Conservation (phyloP, 192 early-diverging fungal species). For the Chytriomyces confervae region DNA sequence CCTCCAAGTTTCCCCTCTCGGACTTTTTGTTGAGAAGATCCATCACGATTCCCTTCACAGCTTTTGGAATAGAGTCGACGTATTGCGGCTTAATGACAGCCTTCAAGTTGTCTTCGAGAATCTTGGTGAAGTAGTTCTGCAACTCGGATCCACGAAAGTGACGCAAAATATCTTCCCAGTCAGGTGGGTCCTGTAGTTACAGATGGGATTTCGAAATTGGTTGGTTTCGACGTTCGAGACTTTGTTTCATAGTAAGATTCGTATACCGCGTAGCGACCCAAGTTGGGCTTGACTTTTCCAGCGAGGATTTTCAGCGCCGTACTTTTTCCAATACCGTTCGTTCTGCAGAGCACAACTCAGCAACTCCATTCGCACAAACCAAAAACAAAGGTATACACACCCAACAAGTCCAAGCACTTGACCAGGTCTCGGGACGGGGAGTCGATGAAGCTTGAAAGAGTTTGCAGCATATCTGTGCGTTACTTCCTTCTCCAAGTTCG, state of each 20-base stretch:
- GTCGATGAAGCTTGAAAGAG: conserved; percentile 96
- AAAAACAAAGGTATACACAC: not conserved
- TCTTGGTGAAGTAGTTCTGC: conserved; percentile 99
- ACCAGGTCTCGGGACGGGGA: conserved; percentile 93
- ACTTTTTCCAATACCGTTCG: conserved; percentile 86
- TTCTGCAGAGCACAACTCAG: conserved; percentile 51
- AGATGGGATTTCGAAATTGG: no score
- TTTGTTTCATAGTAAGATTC: no score
- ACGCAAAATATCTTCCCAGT: conserved; percentile 95
- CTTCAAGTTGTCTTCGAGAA: conserved; percentile 93
- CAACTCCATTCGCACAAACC: not conserved
- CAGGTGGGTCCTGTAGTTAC: conserved; percentile 73
- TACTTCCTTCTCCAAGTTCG: conserved; percentile 90
- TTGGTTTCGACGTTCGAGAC: no score
- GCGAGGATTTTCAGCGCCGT: conserved; percentile 94
- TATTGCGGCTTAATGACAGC: conserved; percentile 97
- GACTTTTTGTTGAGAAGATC: conserved; percentile 72
- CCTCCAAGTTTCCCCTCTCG: conserved; percentile 74
- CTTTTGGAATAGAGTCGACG: conserved; percentile 87
- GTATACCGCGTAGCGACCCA: conserved; percentile 75
- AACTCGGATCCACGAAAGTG: conserved; percentile 96
- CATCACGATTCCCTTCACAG: conserved; percentile 79
- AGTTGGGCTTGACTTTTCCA: conserved; percentile 94
- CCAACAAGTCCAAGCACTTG: conserved; percentile 97
- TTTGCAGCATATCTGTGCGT: conserved; percentile 97